These are phyloP conservation scores for Podosphaera xanthii DNA, from an alignment of 2,329 filamentous ascomycete genomes.

Conservation along the genomic window DNA sequence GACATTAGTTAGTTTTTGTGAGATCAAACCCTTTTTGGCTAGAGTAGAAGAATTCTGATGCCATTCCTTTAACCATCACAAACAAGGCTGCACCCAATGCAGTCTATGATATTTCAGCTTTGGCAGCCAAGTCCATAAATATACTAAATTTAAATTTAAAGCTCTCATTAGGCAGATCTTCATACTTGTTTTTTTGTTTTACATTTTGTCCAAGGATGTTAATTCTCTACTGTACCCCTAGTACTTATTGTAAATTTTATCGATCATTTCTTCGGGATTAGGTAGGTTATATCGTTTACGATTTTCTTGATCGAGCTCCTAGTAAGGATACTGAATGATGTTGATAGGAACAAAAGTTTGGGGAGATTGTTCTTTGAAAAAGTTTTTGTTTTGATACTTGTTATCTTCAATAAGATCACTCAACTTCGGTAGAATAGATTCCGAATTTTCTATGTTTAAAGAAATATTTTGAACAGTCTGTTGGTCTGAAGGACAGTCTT, in stretches of 20 bases:
- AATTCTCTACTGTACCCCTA: neutral
- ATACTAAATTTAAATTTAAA: neutral
- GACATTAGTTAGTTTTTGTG: neutral
- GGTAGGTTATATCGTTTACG: neutral
- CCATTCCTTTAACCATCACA: neutral
- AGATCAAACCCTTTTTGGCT: neutral
- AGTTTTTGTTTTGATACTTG: neutral
- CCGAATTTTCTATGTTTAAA: neutral
- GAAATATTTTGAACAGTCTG: neutral
- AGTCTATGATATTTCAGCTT: neutral
- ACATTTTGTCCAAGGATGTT: neutral
- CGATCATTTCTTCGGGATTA: neutral
- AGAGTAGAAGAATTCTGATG: neutral
- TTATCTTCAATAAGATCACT: neutral
- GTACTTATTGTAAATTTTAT: neutral
- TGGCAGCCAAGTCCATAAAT: neutral
- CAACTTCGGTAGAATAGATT: neutral
- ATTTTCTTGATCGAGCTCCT: neutral
- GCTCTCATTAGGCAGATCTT: neutral
- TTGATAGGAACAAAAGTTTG: neutral
- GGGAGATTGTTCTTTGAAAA: neutral
- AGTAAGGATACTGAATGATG: neutral
- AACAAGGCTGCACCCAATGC: neutral
- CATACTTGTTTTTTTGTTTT: neutral
- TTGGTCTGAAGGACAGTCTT: neutral